phyloP scores from a whole-genome alignment of 2,329 filamentous ascomycete genomes.

The Stagonosporopsis vannaccii region DNA sequence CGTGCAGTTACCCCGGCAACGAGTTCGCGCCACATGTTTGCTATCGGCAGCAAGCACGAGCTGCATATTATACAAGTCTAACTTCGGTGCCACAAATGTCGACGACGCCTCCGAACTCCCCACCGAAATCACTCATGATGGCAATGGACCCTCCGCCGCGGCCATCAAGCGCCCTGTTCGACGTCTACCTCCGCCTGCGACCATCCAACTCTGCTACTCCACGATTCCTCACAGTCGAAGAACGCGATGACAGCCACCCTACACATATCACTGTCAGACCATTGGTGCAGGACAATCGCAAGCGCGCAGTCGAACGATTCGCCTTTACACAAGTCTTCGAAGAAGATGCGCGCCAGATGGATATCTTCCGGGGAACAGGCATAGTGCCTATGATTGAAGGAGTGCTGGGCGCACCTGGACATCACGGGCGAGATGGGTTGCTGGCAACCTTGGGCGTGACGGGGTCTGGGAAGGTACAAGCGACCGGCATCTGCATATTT shows the following conservation, averaged over 20 bases:
- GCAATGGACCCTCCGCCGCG: slow-evolving; percentile 48
- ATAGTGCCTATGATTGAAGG: slow-evolving; percentile 79
- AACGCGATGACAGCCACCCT: slow-evolving; percentile 46
- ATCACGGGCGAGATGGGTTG: slow-evolving; percentile 85
- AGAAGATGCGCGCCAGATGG: slow-evolving; percentile 81
- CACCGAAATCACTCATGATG: slow-evolving; percentile 23
- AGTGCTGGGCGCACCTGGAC: slow-evolving; percentile 74
- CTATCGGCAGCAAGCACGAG: slow-evolving; percentile 15
- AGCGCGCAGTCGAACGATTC: slow-evolving; percentile 90
- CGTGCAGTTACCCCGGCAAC: slow-evolving; percentile 12
- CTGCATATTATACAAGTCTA: slow-evolving; percentile 10
- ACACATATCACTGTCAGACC: slow-evolving; percentile 62
- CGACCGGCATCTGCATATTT: not conserved
- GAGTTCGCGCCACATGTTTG: slow-evolving; percentile 10
- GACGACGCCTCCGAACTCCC: slow-evolving; percentile 15
- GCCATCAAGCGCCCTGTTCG: slow-evolving; percentile 70
- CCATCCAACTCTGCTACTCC: slow-evolving; percentile 49
- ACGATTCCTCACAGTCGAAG: slow-evolving; percentile 81
- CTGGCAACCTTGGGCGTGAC: slow-evolving; percentile 93
- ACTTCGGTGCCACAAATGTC: slow-evolving; percentile 12
- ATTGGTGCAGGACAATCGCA: slow-evolving; percentile 81
- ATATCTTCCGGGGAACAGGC: slow-evolving; percentile 83
- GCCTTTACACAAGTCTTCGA: slow-evolving; percentile 94
- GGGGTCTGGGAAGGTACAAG: slow-evolving; percentile 86
- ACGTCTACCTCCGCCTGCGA: slow-evolving; percentile 85